phyloP scores from a whole-genome alignment of 768 basidiomycete species.

The Phlegmacium glaucopus region DNA sequence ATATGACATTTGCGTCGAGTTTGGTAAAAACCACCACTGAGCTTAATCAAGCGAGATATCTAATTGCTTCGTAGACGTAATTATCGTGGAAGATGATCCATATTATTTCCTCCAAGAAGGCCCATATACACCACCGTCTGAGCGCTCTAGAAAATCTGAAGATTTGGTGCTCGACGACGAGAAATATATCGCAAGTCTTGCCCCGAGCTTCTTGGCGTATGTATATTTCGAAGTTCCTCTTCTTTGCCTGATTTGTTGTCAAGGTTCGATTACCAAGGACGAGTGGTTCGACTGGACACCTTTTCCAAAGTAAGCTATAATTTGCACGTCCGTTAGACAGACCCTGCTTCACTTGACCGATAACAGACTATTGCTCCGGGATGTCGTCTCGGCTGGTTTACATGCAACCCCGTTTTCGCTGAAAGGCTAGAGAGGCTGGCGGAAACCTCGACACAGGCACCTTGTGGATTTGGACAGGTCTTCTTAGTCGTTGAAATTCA shows the following conservation, averaged over 20 bases:
- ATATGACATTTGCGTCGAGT: constrained; percentile 81
- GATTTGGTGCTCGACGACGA: constrained; percentile 15
- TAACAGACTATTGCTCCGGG: constrained; percentile 74
- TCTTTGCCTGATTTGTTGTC: not conserved
- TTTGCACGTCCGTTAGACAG: not conserved
- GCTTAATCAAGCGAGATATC: not conserved
- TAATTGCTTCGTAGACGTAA: constrained; percentile 46
- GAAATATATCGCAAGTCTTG: constrained; percentile 53
- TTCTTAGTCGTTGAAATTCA: not conserved
- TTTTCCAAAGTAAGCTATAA: constrained; percentile 59
- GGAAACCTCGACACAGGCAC: constrained; percentile 67
- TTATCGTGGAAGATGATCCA: constrained; percentile 84
- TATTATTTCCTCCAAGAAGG: constrained; percentile 73
- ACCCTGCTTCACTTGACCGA: not conserved
- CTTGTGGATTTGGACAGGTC: constrained; percentile 71
- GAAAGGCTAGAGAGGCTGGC: constrained; percentile 69
- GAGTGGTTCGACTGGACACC: constrained; percentile 80
- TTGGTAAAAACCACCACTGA: constrained; percentile 39
- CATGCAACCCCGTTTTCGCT: constrained; percentile 70
- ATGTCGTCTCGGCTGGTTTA: constrained; percentile 76
- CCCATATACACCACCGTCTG: constrained; percentile 43
- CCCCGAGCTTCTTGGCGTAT: constrained; percentile 59
- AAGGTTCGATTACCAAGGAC: constrained; percentile 62
- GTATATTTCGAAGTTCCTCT: too few relatives aligned
- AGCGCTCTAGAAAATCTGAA: constrained; percentile 21